Base-by-base conservation (phyloP, 1,139 yeast species). In the Yamadazyma oceani region DNA sequence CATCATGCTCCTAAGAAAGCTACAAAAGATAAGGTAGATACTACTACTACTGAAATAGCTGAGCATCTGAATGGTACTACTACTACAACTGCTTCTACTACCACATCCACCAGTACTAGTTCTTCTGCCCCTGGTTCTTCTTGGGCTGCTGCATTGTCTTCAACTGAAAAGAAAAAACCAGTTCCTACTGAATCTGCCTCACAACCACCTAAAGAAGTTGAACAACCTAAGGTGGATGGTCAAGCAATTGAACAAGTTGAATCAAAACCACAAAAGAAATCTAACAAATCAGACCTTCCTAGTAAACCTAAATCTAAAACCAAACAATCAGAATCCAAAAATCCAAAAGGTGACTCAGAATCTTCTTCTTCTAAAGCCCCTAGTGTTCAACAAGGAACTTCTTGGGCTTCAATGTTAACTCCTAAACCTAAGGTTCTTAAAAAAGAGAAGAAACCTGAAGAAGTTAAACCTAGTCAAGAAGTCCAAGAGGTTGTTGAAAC, bases 361-460 rank as follows among this genome's bases (percentile, higher is more conserved):
- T 55, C 33, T 13, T 31, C 28, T 17, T 26, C 21, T 19, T 8
- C 21, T 19, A 36, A 63, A 46, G 61, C 68, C 15, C 29, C 41
- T 8, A 22, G 15, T 10, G 46, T 35, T 14, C 33, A 35, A 24
- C 43, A 41, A 32, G 41, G 38, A 12, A 37, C 46, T 27, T 66
- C 82, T 4, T 78, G 83, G 84, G 83, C 81, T 24, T 69, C 81
- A 22, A 78, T 78, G 42, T 76, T 78, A 48, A 73, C 82, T 38
- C 80, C 84, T 44, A 73, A 75, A 52, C 66, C 71, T 43, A 67
- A 57, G 48, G 35, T 44, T 24, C 48, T 59, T 26, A 51, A 40
- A 30, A 41, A 48, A 40, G 41, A 41, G 31, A 41, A 40, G 48
- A 39, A 40, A 27, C 37, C 35, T 35, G 42, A 33, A 16, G 30